These are phyloP conservation scores for Saccharum officinarum DNA, from an alignment of 176 grass and related monocot genomes.

Conservation along the genomic window DNA sequence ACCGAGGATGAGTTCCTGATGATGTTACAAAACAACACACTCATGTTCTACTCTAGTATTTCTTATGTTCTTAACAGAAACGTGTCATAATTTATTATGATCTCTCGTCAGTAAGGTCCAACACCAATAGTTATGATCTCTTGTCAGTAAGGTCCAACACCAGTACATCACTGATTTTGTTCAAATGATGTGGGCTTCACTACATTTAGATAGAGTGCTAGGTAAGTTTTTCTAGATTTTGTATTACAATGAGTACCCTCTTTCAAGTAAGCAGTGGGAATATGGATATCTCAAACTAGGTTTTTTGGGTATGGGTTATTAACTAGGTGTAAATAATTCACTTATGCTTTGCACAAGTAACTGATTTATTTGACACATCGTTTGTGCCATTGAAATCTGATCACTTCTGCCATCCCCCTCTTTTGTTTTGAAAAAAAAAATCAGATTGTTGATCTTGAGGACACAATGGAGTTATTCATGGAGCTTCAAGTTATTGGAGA, in stretches of 20 bases:
- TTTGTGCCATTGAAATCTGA: not conserved
- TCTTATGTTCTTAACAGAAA: not conserved
- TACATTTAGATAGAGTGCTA: not conserved
- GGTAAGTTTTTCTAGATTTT: no score
- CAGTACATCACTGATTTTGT: not conserved
- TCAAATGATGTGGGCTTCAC: not conserved
- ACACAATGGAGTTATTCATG: constrained; percentile 88
- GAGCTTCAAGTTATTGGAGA: constrained; percentile 94
- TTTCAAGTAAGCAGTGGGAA: not conserved
- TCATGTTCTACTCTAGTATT: not conserved
- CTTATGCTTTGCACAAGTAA: not conserved
- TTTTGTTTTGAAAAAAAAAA: not conserved
- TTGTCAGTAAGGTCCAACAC: not conserved
- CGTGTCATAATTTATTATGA: not conserved
- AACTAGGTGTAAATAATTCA: not conserved
- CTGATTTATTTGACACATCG: not conserved
- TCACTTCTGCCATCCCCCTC: not conserved
- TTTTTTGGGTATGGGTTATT: not conserved
- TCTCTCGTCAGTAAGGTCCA: not conserved
- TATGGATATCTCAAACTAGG: not conserved
- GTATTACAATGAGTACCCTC: not conserved
- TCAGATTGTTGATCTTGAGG: constrained; percentile 78
- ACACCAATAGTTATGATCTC: not conserved
- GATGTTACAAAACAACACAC: not conserved
- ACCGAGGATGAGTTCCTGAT: not conserved